Evolutionary conservation across 441 rosid genomes (phyloP).

Genomic region (Populus hybrid): DNA sequence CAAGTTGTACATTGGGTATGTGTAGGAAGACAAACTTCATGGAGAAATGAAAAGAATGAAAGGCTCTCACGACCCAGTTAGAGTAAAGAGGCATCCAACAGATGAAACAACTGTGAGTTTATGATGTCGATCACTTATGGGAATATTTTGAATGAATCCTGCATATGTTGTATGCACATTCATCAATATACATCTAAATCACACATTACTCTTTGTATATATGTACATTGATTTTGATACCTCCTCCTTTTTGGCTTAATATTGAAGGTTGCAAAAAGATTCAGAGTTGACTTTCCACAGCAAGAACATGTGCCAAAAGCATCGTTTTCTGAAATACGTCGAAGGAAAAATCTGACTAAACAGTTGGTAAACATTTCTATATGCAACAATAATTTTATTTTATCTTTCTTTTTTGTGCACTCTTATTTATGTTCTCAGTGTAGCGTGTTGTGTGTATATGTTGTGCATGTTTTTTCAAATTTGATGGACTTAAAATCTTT

Average conservation of each 20-base stretch:
- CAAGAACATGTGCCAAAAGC: slow-evolving; percentile 41
- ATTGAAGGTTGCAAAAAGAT: slow-evolving; percentile 48
- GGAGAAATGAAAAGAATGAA: slow-evolving; percentile 37
- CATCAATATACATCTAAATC: neutral
- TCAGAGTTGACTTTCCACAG: slow-evolving; percentile 33
- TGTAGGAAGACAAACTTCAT: slow-evolving; percentile 42
- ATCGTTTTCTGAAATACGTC: slow-evolving; percentile 32
- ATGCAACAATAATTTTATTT: neutral
- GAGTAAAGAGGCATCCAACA: slow-evolving; percentile 29
- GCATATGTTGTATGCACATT: neutral
- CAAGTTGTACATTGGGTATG: slow-evolving; percentile 13
- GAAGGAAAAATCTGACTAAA: slow-evolving; percentile 35
- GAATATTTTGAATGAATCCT: neutral
- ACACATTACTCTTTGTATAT: neutral
- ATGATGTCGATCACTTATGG: slow-evolving; percentile 12
- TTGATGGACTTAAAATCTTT: neutral
- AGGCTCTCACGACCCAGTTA: slow-evolving; percentile 29
- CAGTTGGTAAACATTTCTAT: slow-evolving; percentile 40
- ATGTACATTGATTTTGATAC: slow-evolving; percentile 7
- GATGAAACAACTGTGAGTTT: slow-evolving; percentile 54
- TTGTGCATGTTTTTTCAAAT: neutral
- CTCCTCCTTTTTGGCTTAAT: slow-evolving; percentile 10
- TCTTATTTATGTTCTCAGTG: neutral
- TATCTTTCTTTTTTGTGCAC: neutral
- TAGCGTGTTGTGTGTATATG: neutral